Base-by-base conservation (phyloP, 139 green algal species). In the Volvox africanus region DNA sequence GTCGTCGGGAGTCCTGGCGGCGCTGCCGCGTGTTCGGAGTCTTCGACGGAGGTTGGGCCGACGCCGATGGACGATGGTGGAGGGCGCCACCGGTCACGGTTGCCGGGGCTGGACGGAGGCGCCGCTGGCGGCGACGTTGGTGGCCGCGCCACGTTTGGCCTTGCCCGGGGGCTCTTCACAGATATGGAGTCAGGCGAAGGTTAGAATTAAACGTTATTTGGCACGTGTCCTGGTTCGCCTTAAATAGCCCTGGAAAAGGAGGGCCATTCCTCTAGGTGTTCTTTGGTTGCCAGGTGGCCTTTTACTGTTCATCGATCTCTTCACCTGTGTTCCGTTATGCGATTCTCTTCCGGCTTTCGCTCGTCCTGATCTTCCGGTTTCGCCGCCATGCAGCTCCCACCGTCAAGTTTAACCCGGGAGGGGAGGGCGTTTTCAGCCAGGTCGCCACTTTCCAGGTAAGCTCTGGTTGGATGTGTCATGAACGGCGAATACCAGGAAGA, bases 11-110 rank as follows among this genome's bases (percentile, higher is more conserved):
- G 82, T 26, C 33, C 65, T 11, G 20, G 2, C 24, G 65, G 65
- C 21, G 62, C 26, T 9, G 36, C 84, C 28, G 36, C 37, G 67
- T 0, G 16, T 3, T 81, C 67, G 0, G 36, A n/a, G 26, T 89
- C 84, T 22, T 44, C 84, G 1, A 61, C 68, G 24, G 84, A 89
- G 68, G 68, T 89, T 36, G 84, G 84, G 17, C 84, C 84, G 20
- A 89, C 84, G 68, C 84, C 84, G 16, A 32, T 89, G 84, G 68
- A 71, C n/a, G 84, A 69, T n/a, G 81, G 61, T 20, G 82, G 82
- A 1, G 44, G 44, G 5, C 24, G 35, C 2, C 33, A 67, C 82
- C 62, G 65, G 14, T 79, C 82, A 32, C 62, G 82, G 3, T 11
- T 88, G 62, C 55, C 26, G 6, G 80, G n/a, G 2, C 32, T 55